Percentiles rank a stretch among this genome's conserved stretches.
Conservation (phyloP, 768 basidiomycete species). For the Tricholoma sp. region DNA sequence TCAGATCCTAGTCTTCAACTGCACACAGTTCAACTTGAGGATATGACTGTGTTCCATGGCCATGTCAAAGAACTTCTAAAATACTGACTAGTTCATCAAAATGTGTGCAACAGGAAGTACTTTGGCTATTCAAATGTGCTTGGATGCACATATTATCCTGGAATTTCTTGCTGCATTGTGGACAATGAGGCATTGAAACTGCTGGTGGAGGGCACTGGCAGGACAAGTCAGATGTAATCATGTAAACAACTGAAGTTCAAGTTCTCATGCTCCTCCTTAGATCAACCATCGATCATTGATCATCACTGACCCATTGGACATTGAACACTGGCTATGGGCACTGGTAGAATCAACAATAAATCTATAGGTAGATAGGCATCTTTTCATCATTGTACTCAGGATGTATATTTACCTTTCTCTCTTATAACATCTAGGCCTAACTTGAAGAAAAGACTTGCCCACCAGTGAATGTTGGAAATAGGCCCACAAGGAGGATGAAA, state of each 20-base stretch:
- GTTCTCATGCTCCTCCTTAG: background rate
- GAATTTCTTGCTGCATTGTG: background rate
- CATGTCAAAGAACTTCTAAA: too few species aligned
- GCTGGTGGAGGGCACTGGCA: background rate
- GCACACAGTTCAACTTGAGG: background rate
- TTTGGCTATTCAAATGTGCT: background rate
- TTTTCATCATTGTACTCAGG: too few species aligned
- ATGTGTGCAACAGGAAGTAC: background rate
- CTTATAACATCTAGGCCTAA: too few species aligned
- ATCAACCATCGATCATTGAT: too few species aligned
- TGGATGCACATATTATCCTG: background rate
- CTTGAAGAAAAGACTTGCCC: too few species aligned
- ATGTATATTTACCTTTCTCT: too few species aligned
- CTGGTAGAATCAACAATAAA: too few species aligned
- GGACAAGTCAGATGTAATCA: background rate
- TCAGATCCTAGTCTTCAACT: background rate
- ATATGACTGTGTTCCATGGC: background rate
- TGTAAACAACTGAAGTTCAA: background rate
- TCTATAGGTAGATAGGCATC: too few species aligned
- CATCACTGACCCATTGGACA: too few species aligned
- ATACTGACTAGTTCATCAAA: slow-evolving; percentile 12
- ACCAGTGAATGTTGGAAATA: too few species aligned
- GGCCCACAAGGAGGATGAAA: too few species aligned
- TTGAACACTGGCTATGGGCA: too few species aligned
- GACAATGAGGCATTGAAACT: background rate